Evolutionary conservation across 768 basidiomycete species (phyloP), one percentile per base, ranked within the genome.

Genomic region (Calocera cornea): DNA sequence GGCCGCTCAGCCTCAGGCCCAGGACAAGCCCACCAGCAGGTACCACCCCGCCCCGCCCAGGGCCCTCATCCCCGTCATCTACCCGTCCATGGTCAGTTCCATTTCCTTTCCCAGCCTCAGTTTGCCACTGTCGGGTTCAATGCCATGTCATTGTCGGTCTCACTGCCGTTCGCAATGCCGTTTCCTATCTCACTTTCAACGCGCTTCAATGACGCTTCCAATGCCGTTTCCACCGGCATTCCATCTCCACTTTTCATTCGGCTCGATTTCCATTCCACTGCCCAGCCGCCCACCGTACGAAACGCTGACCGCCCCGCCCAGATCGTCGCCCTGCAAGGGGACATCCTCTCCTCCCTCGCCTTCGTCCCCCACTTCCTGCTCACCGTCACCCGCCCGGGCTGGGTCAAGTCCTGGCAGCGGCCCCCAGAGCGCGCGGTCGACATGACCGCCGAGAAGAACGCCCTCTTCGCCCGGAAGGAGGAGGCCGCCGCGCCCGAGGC

Each of bases 11-110:
- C n/a, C n/a, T n/a, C n/a, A n/a, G n/a, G n/a, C n/a, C n/a, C n/a
- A 64, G 22, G 19, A 47, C 24, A 31, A 54, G 16, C 29, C 29
- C 10, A 66, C 65, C 0, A 44, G 69, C 24, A 71, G 69, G 64
- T 95, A 87, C 72, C 95, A 97, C 71, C 85, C 90, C 29, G 90
- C 95, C 1, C 95, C 94, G 1, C 90, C 92, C 1, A 82, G 93
- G 27, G 93, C 89, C 70, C 95, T 97, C 71, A 87, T 95, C 11
- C 88, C 93, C 3, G 83, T 90, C 31, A 86, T 97, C 1, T 94
- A 95, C 72, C 93, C 95, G 27, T 92, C 95, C 41, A 77, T 95
- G 70, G 92, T 93, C 72, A 72, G 83, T 27, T 44, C 19, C 24
- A 14, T 50, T 60, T 29, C 54, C 10, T 2, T 27, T 60, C 31